phyloP scores from a whole-genome alignment of 768 basidiomycete species.

The Mycena maculata region DNA sequence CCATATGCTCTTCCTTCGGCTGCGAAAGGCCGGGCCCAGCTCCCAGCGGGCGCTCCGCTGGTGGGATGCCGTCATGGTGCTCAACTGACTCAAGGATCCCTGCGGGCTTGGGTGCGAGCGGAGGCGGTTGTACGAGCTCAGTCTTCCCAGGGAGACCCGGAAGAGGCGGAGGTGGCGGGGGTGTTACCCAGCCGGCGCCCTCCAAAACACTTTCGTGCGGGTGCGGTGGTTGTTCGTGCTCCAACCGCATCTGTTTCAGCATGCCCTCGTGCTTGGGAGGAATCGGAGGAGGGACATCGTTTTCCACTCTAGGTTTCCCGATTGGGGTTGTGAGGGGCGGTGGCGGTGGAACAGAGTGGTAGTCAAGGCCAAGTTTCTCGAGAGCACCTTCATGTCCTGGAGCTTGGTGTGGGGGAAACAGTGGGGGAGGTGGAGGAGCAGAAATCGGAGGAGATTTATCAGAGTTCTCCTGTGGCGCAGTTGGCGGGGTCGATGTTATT shows the following conservation, averaged over 20 bases:
- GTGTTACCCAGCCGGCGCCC: slow-evolving; percentile 16
- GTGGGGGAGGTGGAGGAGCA: not conserved
- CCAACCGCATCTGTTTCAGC: slow-evolving; percentile 24
- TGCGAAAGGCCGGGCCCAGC: too few species aligned
- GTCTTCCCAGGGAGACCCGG: slow-evolving; percentile 16
- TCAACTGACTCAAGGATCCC: too few species aligned
- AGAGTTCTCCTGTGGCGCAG: too few species aligned
- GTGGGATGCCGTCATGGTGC: too few species aligned
- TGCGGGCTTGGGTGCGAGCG: slow-evolving; percentile 22
- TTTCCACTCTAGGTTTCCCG: not conserved
- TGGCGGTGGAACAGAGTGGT: not conserved
- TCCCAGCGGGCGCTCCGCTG: too few species aligned
- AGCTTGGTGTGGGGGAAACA: slow-evolving; percentile 9
- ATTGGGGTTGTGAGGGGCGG: not conserved
- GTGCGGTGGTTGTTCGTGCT: slow-evolving; percentile 12
- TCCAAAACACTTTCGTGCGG: slow-evolving; percentile 15
- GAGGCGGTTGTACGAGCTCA: slow-evolving; percentile 7
- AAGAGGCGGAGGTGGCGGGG: slow-evolving; percentile 15
- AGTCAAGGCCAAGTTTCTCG: not conserved
- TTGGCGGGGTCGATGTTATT: slow-evolving; percentile 4
- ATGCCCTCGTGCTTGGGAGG: slow-evolving; percentile 28
- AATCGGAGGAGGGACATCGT: slow-evolving; percentile 4
- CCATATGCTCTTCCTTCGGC: too few species aligned
- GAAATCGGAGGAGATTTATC: not conserved
- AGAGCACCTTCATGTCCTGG: not conserved